Conservation (phyloP, 2,329 filamentous ascomycete species). For the Thelonectria olida region DNA sequence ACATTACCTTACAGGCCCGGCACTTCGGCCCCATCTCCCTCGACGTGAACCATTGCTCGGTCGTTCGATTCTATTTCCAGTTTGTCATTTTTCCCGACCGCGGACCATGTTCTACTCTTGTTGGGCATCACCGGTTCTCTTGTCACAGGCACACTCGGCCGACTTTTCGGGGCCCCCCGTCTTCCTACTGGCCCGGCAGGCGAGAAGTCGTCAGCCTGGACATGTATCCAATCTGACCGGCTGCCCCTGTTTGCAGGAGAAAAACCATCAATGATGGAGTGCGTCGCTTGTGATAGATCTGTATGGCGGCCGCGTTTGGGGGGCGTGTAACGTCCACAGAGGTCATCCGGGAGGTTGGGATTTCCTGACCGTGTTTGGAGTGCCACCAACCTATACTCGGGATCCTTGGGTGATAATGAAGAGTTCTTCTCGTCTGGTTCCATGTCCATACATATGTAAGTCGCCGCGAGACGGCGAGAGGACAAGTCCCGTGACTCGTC, state of each 20-base stretch:
- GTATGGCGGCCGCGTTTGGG: constrained; percentile 26
- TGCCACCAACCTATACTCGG: constrained; percentile 15
- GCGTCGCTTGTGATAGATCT: constrained; percentile 36
- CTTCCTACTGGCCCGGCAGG: constrained; percentile 6
- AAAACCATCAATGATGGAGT: background rate
- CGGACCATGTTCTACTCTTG: constrained; percentile 19
- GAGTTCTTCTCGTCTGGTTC: constrained; percentile 16
- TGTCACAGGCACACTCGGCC: constrained; percentile 16
- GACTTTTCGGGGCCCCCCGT: constrained; percentile 3
- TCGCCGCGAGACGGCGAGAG: constrained; percentile 21
- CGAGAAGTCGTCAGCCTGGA: constrained; percentile 14
- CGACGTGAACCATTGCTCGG: background rate
- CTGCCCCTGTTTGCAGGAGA: background rate
- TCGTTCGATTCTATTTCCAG: constrained; percentile 26
- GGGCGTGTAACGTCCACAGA: constrained; percentile 22
- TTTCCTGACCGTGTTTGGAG: background rate
- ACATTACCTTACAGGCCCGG: constrained; percentile 8
- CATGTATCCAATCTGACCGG: constrained; percentile 6
- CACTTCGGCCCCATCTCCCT: background rate
- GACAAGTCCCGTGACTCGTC: constrained; percentile 34
- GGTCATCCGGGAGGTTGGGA: constrained; percentile 22
- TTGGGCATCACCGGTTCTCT: constrained; percentile 23
- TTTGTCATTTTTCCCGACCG: constrained; percentile 4
- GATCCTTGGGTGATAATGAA: constrained; percentile 9
- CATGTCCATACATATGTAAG: constrained; percentile 19